Evolutionary conservation across 2,329 filamentous ascomycete genomes (phyloP).

Genomic region (Elsinoe perseae): DNA sequence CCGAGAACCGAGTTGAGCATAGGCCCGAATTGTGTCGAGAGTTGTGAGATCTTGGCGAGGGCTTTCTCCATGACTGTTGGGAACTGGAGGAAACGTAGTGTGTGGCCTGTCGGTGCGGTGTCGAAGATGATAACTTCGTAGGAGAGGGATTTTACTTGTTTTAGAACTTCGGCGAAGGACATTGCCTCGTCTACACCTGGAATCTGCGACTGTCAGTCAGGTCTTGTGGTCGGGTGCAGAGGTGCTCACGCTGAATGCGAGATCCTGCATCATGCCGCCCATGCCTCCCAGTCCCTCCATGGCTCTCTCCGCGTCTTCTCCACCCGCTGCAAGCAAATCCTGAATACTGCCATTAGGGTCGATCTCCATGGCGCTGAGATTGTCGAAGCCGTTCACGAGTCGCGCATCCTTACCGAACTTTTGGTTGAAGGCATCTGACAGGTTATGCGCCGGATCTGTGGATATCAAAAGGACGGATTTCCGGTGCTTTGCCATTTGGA

Average conservation of each 20-base stretch:
- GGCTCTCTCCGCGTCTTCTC: conserved; percentile 62
- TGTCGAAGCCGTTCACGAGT: conserved; percentile 82
- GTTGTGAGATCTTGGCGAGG: conserved; percentile 90
- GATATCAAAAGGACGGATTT: conserved; percentile 96
- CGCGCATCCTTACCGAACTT: conserved; percentile 99
- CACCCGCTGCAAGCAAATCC: conserved; percentile 75
- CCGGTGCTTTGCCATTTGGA: conserved; percentile 90
- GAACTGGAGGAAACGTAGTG: conserved; percentile 96
- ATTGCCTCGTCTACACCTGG: conserved; percentile 98
- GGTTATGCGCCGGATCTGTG: conserved; percentile 95
- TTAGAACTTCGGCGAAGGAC: conserved; percentile 98
- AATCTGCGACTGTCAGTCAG: conserved; percentile 51
- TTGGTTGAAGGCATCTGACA: conserved; percentile 94
- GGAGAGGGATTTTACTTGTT: conserved; percentile 96
- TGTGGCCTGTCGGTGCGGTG: conserved; percentile 95
- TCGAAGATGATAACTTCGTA: conserved; percentile 99
- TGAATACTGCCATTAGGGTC: conserved; percentile 97
- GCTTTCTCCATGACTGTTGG: conserved; percentile 97
- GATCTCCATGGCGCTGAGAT: conserved; percentile 97
- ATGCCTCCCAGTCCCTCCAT: conserved; percentile 62
- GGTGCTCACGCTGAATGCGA: conserved; percentile 75
- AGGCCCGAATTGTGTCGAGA: conserved; percentile 89
- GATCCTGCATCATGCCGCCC: conserved; percentile 96
- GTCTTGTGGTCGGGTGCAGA: neutral
- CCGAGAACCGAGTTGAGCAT: conserved; percentile 92